These are phyloP conservation scores for Globisporangium cystogenes DNA, from an alignment of 352 stramenopile genomes.

Conservation along the genomic window DNA sequence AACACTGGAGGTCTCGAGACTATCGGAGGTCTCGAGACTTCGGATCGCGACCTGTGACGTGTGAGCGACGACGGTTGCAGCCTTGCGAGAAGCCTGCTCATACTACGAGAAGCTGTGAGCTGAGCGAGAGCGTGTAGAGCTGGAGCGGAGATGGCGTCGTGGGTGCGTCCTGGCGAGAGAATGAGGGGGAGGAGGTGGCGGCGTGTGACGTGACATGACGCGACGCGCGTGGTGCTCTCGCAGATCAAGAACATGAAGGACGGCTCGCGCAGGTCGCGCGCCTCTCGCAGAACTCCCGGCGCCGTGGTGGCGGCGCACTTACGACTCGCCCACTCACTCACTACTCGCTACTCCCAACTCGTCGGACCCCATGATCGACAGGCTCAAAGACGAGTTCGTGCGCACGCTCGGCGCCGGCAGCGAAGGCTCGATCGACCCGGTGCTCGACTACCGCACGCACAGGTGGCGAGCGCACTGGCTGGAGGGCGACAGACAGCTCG, in stretches of 20 bases:
- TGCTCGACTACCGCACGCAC: constrained; percentile 58
- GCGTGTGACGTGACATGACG: neutral
- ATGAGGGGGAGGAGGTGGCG: constrained; percentile 2
- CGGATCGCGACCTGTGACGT: neutral
- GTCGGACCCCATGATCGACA: constrained; percentile 8
- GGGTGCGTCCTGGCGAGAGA: neutral
- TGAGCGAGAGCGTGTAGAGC: neutral
- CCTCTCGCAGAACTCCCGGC: neutral
- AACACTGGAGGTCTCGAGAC: neutral
- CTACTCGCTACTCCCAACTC: neutral
- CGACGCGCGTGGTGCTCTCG: neutral
- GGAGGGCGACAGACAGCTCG: neutral
- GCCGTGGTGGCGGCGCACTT: neutral
- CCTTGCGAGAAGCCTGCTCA: neutral
- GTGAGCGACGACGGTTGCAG: neutral
- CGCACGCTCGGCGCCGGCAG: constrained; percentile 40
- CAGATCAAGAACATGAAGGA: constrained; percentile 79
- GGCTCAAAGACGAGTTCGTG: constrained; percentile 71
- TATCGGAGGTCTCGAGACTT: neutral
- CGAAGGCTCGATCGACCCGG: constrained; percentile 55
- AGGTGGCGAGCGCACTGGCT: constrained; percentile 18
- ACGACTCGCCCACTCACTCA: neutral
- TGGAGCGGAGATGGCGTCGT: neutral
- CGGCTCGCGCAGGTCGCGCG: constrained; percentile 40
- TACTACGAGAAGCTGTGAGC: too few relatives aligned